These are phyloP conservation scores for Pelagophyceae sp. DNA, from an alignment of 352 stramenopile genomes.

Conservation along the genomic window DNA sequence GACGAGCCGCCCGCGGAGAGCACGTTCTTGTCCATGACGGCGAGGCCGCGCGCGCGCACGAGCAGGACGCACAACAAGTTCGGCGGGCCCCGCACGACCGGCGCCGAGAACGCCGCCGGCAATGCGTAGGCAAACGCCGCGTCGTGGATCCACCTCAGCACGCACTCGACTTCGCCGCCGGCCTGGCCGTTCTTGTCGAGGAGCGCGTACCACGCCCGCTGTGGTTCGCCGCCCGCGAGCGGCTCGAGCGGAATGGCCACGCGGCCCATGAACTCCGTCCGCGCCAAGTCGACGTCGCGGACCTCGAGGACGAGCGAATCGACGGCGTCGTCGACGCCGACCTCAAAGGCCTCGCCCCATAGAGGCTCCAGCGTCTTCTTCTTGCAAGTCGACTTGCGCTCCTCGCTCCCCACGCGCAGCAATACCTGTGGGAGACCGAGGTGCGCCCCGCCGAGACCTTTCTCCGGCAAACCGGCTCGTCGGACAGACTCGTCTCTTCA, in stretches of 20 bases:
- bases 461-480: too few species aligned
- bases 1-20: background rate
- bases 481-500: too few species aligned
- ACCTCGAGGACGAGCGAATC: background rate
- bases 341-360: conserved; percentile 21
- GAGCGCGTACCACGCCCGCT: background rate
- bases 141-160: background rate
- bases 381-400: conserved; percentile 5
- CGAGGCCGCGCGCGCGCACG: background rate
- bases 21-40: background rate
- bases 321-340: conserved; percentile 13
- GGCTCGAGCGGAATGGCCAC: background rate
- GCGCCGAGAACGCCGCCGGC: background rate
- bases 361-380: conserved; percentile 25
- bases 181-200: background rate
- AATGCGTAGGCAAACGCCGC: too few species aligned
- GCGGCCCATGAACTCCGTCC: conserved; percentile 15
- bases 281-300: background rate
- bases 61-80: background rate
- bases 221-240: background rate
- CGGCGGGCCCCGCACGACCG: background rate
- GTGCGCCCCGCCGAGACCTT: too few species aligned
- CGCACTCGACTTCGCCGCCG: background rate
- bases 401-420: conserved; percentile 7
- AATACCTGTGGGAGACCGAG: too few species aligned